Evolutionary conservation across 257 asterid genomes (phyloP).

Genomic region (Galeopsis tetrahit): DNA sequence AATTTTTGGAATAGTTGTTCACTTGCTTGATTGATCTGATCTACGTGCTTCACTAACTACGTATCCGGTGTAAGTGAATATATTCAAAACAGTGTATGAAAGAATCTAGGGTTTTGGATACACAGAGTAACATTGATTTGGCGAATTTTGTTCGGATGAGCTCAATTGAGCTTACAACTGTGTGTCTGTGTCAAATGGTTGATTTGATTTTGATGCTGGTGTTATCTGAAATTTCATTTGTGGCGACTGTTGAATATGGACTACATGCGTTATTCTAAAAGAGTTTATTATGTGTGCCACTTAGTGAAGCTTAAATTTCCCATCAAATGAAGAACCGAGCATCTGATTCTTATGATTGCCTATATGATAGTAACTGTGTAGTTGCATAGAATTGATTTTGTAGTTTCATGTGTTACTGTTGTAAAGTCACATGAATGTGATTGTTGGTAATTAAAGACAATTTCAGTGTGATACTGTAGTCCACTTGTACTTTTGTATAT

Average conservation of each 20-base stretch:
- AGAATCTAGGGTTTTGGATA: neutral
- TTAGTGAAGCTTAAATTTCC: conserved; percentile 5
- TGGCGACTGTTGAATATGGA: conserved; percentile 10
- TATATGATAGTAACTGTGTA: neutral
- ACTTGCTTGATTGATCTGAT: conserved; percentile 27
- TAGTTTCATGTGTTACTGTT: conserved; percentile 14
- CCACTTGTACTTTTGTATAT: neutral
- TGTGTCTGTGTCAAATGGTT: neutral
- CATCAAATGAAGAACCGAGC: neutral
- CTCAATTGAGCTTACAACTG: neutral
- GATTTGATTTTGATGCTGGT: conserved; percentile 7
- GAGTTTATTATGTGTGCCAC: neutral
- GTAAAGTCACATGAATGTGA: conserved; percentile 3
- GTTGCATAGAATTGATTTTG: conserved; percentile 15
- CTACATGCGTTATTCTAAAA: neutral
- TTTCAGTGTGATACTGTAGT: neutral
- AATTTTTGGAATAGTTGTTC: conserved; percentile 3
- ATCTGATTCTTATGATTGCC: neutral
- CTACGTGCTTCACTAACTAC: neutral
- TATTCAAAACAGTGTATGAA: neutral
- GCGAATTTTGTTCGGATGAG: conserved; percentile 1
- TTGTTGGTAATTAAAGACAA: conserved; percentile 15
- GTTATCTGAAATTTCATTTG: conserved; percentile 2
- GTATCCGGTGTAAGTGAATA: neutral
- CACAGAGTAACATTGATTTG: neutral